phyloP scores from a whole-genome alignment of 139 green algal genomes.

The Haematococcus lacustris region DNA sequence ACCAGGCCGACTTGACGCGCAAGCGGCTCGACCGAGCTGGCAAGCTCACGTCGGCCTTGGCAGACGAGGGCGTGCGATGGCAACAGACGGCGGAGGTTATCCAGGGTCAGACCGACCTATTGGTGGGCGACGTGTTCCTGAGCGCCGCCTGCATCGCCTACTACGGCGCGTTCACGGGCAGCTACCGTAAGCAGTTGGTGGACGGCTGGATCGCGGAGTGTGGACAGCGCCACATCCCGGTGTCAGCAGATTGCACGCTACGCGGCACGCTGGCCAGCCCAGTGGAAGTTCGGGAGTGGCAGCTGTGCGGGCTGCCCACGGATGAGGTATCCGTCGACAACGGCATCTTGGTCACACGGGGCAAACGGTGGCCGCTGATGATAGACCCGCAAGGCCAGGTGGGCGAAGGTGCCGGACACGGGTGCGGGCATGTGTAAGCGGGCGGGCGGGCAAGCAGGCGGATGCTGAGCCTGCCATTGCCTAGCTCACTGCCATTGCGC shows the following conservation, averaged over 20 bases:
- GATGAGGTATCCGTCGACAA: slow-evolving; percentile 75
- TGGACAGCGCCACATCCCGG: slow-evolving; percentile 46
- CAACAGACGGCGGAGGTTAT: slow-evolving; percentile 49
- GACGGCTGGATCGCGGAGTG: slow-evolving; percentile 45
- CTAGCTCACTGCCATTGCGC: neutral
- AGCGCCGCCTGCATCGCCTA: slow-evolving; percentile 67
- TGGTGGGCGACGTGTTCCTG: slow-evolving; percentile 71
- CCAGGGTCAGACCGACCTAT: slow-evolving; percentile 35
- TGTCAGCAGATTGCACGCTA: slow-evolving; percentile 45
- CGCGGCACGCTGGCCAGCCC: slow-evolving; percentile 50
- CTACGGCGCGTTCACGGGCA: slow-evolving; percentile 74
- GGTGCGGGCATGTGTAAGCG: neutral
- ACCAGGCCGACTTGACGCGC: slow-evolving; percentile 61
- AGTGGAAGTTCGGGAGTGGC: slow-evolving; percentile 74
- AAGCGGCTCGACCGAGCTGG: slow-evolving; percentile 61
- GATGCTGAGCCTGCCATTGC: neutral
- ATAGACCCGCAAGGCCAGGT: slow-evolving; percentile 73
- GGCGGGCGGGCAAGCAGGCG: neutral
- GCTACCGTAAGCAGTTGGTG: slow-evolving; percentile 62
- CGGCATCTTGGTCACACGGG: slow-evolving; percentile 67
- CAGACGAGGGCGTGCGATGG: slow-evolving; percentile 73
- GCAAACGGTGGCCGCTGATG: slow-evolving; percentile 78
- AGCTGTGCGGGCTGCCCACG: slow-evolving; percentile 66
- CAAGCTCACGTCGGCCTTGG: slow-evolving; percentile 70
- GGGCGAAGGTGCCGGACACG: neutral